Base-by-base conservation (phyloP, 1,139 yeast genomes). In the Debaryomyces singareniensis region DNA sequence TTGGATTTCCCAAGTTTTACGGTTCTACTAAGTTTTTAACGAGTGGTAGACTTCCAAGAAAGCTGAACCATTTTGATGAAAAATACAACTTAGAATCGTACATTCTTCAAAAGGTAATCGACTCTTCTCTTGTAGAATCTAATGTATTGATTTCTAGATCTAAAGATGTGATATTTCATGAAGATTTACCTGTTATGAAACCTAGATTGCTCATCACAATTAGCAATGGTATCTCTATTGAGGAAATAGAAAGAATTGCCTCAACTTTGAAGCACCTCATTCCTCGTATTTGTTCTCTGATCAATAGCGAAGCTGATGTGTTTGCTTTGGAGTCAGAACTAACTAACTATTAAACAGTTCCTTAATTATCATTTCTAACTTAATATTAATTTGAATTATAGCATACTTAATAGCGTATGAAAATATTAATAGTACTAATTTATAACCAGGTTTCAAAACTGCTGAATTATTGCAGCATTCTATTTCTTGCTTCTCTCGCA, bases 191-290 rank as follows among this genome's bases (percentile, higher is more conserved):
- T 3, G 67, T 84, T 26, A 70, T 74, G 30, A 52, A 54, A 30
- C 95, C 93, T 16, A 81, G 82, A 41, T 64, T 89, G 44, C 69
- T 79, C 43, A 50, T 87, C 10, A 66, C 71, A 42, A 55, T 82
- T 29, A 80, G 75, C 44, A 63, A 68, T 22, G 78, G 74, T 3
- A 69, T 78, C 35, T 51, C 71, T 2, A 50, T 51, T 21, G 55
- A 59, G n/a, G 94, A 86, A 39, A 54, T 81, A 31, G 56, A 54
- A 12, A 32, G 29, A 10, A 43, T 54, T 20, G 39, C 38, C 3
- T 27, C 36, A 5, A 36, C 44, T 9, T 45, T 58, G 14, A 34
- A 37, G 9, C 32, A 29, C n/a, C 45, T 48, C 2, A 33, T 51
- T 24, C 32, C 40, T 11, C 35, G 39, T 5, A 44, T 52, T 27